Evolutionary conservation across 306 rosid species (phyloP), one percentile per base, ranked within the genome.

Genomic region (Sechiopsis laciniata): DNA sequence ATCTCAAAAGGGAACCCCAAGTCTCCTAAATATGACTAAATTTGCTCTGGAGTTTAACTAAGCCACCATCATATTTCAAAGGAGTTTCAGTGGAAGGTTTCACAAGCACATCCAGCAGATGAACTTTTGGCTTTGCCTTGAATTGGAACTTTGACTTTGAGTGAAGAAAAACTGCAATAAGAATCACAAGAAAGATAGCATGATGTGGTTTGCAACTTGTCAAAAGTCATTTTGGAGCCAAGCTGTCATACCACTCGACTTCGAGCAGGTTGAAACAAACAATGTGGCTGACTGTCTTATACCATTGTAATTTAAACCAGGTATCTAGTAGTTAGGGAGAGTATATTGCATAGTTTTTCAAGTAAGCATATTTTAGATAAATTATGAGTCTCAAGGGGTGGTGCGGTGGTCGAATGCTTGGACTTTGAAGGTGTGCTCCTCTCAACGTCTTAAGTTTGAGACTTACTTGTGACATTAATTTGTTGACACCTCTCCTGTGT

Each of bases 41-140:
- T 37, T 26, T 60, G 66, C 17, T 12, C 26, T 10, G 22, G 40
- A 12, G 64, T 58, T 22, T 4, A 29, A 29, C 32, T 29, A 29
- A 59, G 66, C 17, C 21, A 60, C 45, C 45, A 60, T 13, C 19
- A 14, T 26, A 24, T 60, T 11, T 6, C 45, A 60, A 60, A 5
- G 45, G 45, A 60, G 67, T 61, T 61, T 61, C 64, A 59, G n/a
- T 21, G 63, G 21, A 62, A 35, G 7, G 37, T 62, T 62, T 62
- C 21, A 62, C 50, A 62, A 32, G 37, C 37, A 32, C 8, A 17
- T 64, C 16, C 8, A 21, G 71, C 20, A n/a, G 71, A 17, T 37
- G 5, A 11, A 64, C 9, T 64, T 10, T 17, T 64, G 52, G 29
- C n/a, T n/a, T 32, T 16, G 10, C 71, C 8, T 65, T 65, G 10